phyloP scores from a whole-genome alignment of 1,284 basidiomycete genomes.

The Apiotrichum siamense region DNA sequence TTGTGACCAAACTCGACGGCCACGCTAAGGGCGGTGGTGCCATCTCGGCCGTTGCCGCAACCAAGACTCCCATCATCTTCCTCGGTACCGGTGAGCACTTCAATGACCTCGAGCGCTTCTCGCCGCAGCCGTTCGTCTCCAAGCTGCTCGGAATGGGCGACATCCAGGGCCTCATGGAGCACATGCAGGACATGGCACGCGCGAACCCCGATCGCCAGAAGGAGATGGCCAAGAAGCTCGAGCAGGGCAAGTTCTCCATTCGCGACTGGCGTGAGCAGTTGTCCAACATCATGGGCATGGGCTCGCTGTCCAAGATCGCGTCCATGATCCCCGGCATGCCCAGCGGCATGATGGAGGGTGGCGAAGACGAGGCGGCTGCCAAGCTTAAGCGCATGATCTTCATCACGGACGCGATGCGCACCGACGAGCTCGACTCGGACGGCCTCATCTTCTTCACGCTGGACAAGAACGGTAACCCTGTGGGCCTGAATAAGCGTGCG shows the following conservation, averaged over 20 bases:
- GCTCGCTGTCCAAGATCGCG: slow-evolving; percentile 94
- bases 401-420: slow-evolving; percentile 97
- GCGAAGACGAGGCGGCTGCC: slow-evolving; percentile 74
- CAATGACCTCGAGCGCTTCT: slow-evolving; percentile 90
- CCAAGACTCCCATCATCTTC: slow-evolving; percentile 97
- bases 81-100: slow-evolving; percentile 96
- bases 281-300: slow-evolving; percentile 97
- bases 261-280: slow-evolving; percentile 98
- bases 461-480: slow-evolving; percentile 75
- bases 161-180: slow-evolving; percentile 93
- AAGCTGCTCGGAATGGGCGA: slow-evolving; percentile 94
- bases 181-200: slow-evolving; percentile 89
- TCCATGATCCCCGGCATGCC: slow-evolving; percentile 98
- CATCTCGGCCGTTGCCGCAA: slow-evolving; percentile 91
- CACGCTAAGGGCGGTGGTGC: slow-evolving; percentile 99
- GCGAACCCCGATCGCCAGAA: slow-evolving; percentile 95
- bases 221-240: slow-evolving; percentile 96
- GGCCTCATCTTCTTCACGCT: slow-evolving; percentile 70
- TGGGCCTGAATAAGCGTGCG: slow-evolving; percentile 76
- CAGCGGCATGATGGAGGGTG: slow-evolving; percentile 79
- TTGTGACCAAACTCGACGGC: slow-evolving; percentile 99
- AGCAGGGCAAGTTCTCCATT: slow-evolving; percentile 92
- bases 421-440: slow-evolving; percentile 90
- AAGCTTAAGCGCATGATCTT: slow-evolving; percentile 98
- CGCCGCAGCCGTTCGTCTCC: slow-evolving; percentile 94